Evolutionary conservation across 192 early-diverging fungal genomes (phyloP).

Genomic region (Coemansia sp.): DNA sequence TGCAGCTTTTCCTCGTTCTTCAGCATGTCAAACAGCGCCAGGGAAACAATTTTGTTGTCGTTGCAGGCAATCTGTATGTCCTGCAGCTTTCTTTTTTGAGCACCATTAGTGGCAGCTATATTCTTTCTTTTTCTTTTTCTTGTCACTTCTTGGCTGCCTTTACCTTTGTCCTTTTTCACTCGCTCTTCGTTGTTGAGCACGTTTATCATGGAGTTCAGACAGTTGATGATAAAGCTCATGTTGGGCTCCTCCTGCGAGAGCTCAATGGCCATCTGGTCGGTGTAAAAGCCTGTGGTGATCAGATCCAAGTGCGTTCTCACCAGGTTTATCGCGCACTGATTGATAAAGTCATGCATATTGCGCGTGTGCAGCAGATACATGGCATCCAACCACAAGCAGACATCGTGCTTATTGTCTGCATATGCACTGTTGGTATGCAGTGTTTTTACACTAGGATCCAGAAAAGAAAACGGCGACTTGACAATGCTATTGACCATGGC

Average conservation of each 20-base stretch:
- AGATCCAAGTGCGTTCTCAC: slow-evolving; percentile 10
- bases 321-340: slow-evolving; percentile 34
- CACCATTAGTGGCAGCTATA: neutral
- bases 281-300: neutral
- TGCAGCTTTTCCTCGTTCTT: slow-evolving; percentile 42
- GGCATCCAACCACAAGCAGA: slow-evolving; percentile 43
- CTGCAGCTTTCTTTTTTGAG: neutral
- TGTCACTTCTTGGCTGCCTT: neutral
- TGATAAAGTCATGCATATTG: slow-evolving; percentile 37
- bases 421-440: slow-evolving; percentile 3
- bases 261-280: slow-evolving; percentile 3
- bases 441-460: slow-evolving; percentile 11
- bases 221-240: neutral
- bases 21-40: slow-evolving; percentile 34
- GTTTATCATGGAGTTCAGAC: slow-evolving; percentile 13
- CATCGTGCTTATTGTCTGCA: slow-evolving; percentile 36
- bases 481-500: slow-evolving; percentile 31
- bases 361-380: slow-evolving; percentile 46
- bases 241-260: slow-evolving; percentile 3
- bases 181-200: slow-evolving; percentile 3
- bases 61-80: slow-evolving; percentile 18
- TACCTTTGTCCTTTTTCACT: neutral
- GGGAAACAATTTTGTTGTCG: slow-evolving; percentile 19
- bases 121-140: slow-evolving; percentile 28
- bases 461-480: slow-evolving; percentile 29